These are phyloP conservation scores for Trichoderma gamsii DNA, from an alignment of 495 filamentous ascomycete species.

Conservation along the genomic window DNA sequence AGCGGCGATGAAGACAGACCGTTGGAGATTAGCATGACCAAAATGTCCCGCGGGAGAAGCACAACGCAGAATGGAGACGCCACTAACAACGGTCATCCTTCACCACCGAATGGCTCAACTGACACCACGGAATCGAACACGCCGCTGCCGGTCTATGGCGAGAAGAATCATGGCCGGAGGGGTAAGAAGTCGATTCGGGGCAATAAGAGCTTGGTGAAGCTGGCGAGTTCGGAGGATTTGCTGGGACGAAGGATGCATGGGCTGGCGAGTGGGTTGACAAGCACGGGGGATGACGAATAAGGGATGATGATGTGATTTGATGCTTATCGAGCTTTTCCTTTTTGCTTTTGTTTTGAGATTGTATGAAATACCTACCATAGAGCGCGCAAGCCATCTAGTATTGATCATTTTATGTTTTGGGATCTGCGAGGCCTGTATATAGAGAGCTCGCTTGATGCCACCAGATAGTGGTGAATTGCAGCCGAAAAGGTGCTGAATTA, in stretches of 20 bases:
- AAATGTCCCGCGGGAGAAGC: constrained; percentile 24
- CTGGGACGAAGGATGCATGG: constrained; percentile 25
- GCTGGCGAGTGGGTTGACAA: constrained; percentile 22
- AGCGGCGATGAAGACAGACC: constrained; percentile 73
- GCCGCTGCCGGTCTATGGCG: constrained; percentile 23
- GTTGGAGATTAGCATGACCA: constrained; percentile 67
- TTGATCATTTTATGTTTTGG: too few species aligned
- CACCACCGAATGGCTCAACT: background rate
- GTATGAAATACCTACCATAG: background rate
- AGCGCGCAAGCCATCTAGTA: background rate
- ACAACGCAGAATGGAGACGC: constrained; percentile 9
- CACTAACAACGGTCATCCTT: background rate
- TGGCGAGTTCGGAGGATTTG: constrained; percentile 39
- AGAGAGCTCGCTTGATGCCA: too few species aligned
- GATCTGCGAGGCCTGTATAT: too few species aligned
- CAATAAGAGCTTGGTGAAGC: constrained; percentile 57
- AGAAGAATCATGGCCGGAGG: constrained; percentile 29
- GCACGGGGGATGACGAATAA: constrained; percentile 13
- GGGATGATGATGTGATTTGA: background rate
- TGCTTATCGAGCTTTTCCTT: background rate
- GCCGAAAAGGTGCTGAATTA: too few species aligned
- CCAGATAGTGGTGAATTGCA: too few species aligned
- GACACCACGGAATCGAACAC: background rate
- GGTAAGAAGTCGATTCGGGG: constrained; percentile 27
- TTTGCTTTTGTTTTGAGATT: background rate